Conservation (phyloP, 2,329 filamentous ascomycete species). For the Sarocladium oryzae region DNA sequence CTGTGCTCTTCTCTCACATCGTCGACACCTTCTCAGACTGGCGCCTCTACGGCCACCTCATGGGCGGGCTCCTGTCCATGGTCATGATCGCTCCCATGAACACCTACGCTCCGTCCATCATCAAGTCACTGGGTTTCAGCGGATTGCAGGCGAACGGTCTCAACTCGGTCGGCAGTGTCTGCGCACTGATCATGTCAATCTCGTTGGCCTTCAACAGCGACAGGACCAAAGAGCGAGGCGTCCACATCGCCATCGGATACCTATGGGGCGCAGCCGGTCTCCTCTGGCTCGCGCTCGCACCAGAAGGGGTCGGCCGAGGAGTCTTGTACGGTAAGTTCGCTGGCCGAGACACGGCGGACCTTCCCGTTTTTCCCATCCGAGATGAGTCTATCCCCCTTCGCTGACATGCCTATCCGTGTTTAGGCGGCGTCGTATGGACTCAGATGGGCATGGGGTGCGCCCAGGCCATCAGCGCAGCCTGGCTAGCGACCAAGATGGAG, state of each 20-base stretch:
- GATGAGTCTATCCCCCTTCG: too few relatives aligned
- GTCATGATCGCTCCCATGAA: slow-evolving; percentile 25
- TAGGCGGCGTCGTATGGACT: slow-evolving; percentile 23
- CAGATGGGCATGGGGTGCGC: slow-evolving; percentile 26
- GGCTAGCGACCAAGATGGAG: slow-evolving; percentile 23
- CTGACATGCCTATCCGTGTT: too few relatives aligned
- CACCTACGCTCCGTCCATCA: slow-evolving; percentile 23
- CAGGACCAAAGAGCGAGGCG: slow-evolving; percentile 19
- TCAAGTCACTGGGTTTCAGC: slow-evolving; percentile 21
- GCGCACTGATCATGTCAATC: slow-evolving; percentile 20
- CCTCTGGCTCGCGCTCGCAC: slow-evolving; percentile 22
- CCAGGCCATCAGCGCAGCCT: slow-evolving; percentile 24
- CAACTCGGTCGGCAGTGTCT: slow-evolving; percentile 21
- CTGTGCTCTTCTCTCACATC: slow-evolving; percentile 18
- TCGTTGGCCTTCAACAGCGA: slow-evolving; percentile 22
- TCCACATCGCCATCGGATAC: slow-evolving; percentile 22
- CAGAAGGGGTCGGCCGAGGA: slow-evolving; percentile 18
- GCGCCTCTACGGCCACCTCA: slow-evolving; percentile 22
- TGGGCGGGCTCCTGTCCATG: slow-evolving; percentile 21
- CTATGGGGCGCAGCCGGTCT: slow-evolving; percentile 20
- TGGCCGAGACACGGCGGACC: too few relatives aligned
- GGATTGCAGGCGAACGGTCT: slow-evolving; percentile 22
- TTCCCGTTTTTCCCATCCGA: too few relatives aligned
- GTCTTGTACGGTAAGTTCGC: slow-evolving; percentile 19
- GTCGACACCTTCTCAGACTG: slow-evolving; percentile 21